Conservation (phyloP, 2,329 filamentous ascomycete species). For the Penicillium sp. region DNA sequence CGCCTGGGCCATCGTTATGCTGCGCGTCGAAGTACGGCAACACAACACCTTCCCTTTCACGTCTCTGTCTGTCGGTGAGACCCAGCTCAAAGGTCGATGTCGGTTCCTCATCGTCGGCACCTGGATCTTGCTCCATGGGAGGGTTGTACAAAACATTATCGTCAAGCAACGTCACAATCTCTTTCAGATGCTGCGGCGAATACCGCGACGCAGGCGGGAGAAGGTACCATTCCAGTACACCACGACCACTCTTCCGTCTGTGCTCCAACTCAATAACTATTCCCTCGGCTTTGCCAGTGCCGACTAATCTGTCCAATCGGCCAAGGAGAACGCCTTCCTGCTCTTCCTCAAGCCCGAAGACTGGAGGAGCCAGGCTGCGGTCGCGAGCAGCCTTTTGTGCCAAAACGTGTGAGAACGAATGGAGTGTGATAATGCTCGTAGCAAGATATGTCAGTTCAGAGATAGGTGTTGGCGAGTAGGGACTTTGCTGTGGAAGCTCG, state of each 20-base stretch:
- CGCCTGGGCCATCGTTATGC: constrained; percentile 65
- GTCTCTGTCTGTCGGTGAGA: constrained; percentile 84
- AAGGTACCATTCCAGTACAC: constrained; percentile 68
- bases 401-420: constrained; percentile 71
- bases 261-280: constrained; percentile 83
- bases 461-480: constrained; percentile 63
- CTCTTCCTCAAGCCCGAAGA: constrained; percentile 73
- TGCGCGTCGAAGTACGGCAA: constrained; percentile 97
- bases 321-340: constrained; percentile 76
- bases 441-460: constrained; percentile 76
- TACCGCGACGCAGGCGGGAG: constrained; percentile 49
- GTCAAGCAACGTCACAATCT: constrained; percentile 62
- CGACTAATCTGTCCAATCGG: constrained; percentile 42
- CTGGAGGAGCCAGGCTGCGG: constrained; percentile 70
- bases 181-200: constrained; percentile 48
- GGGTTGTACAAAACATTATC: constrained; percentile 70
- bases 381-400: constrained; percentile 72
- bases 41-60: constrained; percentile 82
- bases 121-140: constrained; percentile 41
- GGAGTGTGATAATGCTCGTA: constrained; percentile 76
- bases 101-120: constrained; percentile 53
- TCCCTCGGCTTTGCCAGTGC: constrained; percentile 49
- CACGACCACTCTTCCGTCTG: constrained; percentile 74
- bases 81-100: constrained; percentile 81
- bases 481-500: constrained; percentile 38